Evolutionary conservation across 1,284 basidiomycete genomes (phyloP), one percentile per base, ranked within the genome.

Genomic region (Xerocomus minutiporus): DNA sequence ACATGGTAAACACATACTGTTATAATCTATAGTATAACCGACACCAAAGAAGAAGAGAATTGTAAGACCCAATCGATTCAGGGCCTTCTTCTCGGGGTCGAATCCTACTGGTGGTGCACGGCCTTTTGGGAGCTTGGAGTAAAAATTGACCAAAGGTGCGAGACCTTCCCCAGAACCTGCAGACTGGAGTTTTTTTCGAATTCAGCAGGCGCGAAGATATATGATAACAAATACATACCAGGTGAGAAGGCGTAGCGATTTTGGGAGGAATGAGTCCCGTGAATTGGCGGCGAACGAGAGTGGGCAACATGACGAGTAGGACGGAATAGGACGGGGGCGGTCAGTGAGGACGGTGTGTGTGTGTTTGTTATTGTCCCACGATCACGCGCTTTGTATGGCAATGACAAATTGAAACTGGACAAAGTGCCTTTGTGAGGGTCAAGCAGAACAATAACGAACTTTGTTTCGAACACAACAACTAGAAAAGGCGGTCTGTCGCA

Each of bases 11-110:
- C 23, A 87, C 91, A 71, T 72, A 93, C 91, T 91, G 75, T 93
- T 86, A 73, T 93, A 93, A 75, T 93, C 91, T 63, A 94, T 77
- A 61, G 89, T 89, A 75, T 95, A 97, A 49, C 93, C 90, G 61
- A 96, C 75, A 56, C 79, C 80, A 72, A 94, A 91, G 59, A 96
- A 73, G 53, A 80, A 82, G 58, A 84, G 75, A 64, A 97, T 87
- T 59, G 84, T 75, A 50, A 77, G 81, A 52, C 91, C 81, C 51
- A 51, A 90, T 91, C 56, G 77, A 78, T 46, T 86, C 89, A 47
- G 79, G 83, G 93, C 93, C 72, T 93, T 96, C 73, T 86, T 84
- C 71, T 92, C 91, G 67, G 95, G 74, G 26, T 89, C 88, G 53
- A 78, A 72, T 46, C 81, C 75, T 11, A 81, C 73, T 46, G 80